Conservation (phyloP, 1,139 yeast species). For the Nakaseomyces uthaithaninus region DNA sequence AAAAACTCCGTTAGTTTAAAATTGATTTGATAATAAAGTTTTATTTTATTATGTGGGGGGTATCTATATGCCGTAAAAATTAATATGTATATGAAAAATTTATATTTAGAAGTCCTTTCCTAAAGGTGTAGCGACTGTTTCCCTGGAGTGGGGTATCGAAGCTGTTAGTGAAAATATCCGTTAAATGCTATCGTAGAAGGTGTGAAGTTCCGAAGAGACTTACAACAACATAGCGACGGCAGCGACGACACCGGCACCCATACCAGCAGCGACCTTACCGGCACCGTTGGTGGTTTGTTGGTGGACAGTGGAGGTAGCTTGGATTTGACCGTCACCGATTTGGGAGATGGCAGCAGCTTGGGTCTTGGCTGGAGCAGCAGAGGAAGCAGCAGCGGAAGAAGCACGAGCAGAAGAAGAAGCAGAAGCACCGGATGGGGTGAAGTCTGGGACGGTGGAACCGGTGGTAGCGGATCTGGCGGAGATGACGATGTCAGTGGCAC, state of each 20-base stretch:
- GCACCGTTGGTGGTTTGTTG: conserved; percentile 23
- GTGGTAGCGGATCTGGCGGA: conserved; percentile 13
- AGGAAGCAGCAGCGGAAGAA: conserved; percentile 15
- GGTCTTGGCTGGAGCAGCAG: conserved; percentile 15
- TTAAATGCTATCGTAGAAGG: not conserved
- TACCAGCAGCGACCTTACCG: conserved; percentile 9
- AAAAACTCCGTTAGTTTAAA: too few species aligned
- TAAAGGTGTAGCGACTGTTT: not conserved
- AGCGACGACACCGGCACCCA: conserved; percentile 10
- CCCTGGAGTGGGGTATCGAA: too few species aligned
- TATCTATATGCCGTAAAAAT: too few species aligned
- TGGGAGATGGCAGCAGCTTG: conserved; percentile 42
- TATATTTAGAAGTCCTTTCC: too few species aligned
- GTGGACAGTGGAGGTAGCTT: too few species aligned
- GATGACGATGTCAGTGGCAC: conserved; percentile 14
- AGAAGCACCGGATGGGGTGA: conserved; percentile 12
- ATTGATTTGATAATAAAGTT: too few species aligned
- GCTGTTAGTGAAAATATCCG: too few species aligned
- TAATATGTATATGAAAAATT: too few species aligned
- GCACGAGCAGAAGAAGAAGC: conserved; percentile 16
- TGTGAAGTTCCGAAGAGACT: conserved; percentile 4
- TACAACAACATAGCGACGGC: conserved; percentile 10
- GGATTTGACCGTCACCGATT: conserved; percentile 57
- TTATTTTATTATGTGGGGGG: too few species aligned
- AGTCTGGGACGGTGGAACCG: conserved; percentile 15